Evolutionary conservation across 176 grass and related monocot species (phyloP), one percentile per base, ranked within the genome.

Genomic region (Leersia perrieri): DNA sequence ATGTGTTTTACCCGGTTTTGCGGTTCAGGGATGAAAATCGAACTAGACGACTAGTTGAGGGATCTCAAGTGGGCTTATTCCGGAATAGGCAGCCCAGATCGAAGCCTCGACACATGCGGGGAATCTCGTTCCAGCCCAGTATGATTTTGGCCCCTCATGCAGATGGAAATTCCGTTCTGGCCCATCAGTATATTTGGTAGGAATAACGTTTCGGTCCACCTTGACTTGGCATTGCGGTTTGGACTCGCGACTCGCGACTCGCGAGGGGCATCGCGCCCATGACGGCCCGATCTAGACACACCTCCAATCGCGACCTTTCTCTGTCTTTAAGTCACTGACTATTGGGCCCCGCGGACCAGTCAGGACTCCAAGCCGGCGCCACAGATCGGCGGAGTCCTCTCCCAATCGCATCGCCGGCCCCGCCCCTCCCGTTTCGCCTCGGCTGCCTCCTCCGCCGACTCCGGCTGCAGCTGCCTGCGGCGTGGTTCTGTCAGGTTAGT

Each of bases 371-470:
- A n/a, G 20, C 61, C 62, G 35, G 36, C 15, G 30, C 74, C 74
- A 70, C n/a, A n/a, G n/a, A n/a, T n/a, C n/a, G 15, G 33, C 39
- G 11, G 33, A 33, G 7, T 65, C 72, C 18, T 60, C 53, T 15
- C 31, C 27, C 23, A n/a, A 86, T 86, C 76, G 3, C 69, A 57
- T 86, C 76, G 39, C 57, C 40, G 18, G 10, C 66, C 9, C 18
- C 15, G 1, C 23, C 40, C 40, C 40, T 9, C 15, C 45, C 68
- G 32, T 31, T 27, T 68, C 38, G 51, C 53, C 34, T 61, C 53
- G 66, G 42, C 38, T 51, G 30, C 66, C 31, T 53, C 42, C 58
- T 26, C 75, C 51, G 15, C 30, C 75, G 8, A 63, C 75, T 67
- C 76, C 34, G 27, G 61, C 26, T 3, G 40, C 22, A 41, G 0